These are phyloP conservation scores for Hypoxylon lienhwacheense DNA, from an alignment of 495 filamentous ascomycete species.

Conservation along the genomic window DNA sequence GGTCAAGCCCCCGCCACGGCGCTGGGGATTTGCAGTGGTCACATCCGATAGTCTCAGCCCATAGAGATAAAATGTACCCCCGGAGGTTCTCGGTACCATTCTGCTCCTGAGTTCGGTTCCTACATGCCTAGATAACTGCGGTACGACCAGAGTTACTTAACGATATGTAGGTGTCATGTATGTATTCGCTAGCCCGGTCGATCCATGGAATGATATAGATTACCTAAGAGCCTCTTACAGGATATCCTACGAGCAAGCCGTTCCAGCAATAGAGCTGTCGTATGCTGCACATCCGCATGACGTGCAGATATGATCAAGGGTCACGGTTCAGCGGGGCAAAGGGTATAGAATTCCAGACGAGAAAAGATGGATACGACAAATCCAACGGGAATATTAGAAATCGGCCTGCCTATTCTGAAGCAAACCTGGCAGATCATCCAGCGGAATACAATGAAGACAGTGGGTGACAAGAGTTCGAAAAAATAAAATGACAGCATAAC, in stretches of 20 bases:
- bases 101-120: conserved; percentile 1
- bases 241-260: neutral
- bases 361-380: conserved; percentile 13
- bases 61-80: conserved; percentile 19
- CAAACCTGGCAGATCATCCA: conserved; percentile 14
- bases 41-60: conserved; percentile 23
- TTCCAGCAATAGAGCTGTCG: neutral
- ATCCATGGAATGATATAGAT: conserved; percentile 8
- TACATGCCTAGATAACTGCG: neutral
- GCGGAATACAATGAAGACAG: conserved; percentile 10
- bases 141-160: conserved; percentile 6
- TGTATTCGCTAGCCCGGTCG: conserved; percentile 6
- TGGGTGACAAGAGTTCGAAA: neutral
- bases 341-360: conserved; percentile 13
- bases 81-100: conserved; percentile 14
- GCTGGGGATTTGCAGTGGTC: conserved; percentile 14
- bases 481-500: conserved; percentile 24
- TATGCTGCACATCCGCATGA: conserved; percentile 18
- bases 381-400: conserved; percentile 3
- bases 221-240: neutral
- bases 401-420: conserved; percentile 33
- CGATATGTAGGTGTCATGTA: too few relatives aligned
- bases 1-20: conserved; percentile 6
- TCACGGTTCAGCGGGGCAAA: conserved; percentile 16
- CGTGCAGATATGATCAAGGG: conserved; percentile 20